Evolutionary conservation across 352 stramenopile species (phyloP), one percentile per base, ranked within the genome.

Genomic region (Phytophthora rubi): DNA sequence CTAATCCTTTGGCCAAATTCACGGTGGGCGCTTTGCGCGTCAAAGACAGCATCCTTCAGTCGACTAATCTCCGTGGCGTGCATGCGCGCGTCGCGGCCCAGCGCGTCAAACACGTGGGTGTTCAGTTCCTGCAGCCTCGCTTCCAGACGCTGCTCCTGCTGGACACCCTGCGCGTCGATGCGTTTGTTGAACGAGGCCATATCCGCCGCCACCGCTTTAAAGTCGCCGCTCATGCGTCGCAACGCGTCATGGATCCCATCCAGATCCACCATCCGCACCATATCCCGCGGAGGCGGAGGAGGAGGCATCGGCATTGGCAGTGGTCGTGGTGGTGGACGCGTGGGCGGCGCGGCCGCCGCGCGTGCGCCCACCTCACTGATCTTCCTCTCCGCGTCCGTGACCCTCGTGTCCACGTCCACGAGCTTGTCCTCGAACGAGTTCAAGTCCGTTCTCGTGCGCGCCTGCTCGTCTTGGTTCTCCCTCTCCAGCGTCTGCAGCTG

Each of bases 11-110:
- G 67, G 3, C 65, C 63, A 10, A 86, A 39, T 32, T 75, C 71
- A 3, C 69, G 70, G 6, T 85, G 30, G 7, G 80, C 68, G 3
- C 61, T 75, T 45, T 85, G 75, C 23, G 82, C 15, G 23, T 88
- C 78, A 62, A 85, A 88, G 2, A 80, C 26, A 4, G 76, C 70
- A 28, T 88, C 82, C n/a, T 82, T 83, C 28, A 86, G 48, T 8
- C 78, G 77, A n/a, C 59, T 71, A 55, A 87, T 89, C 49, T 86
- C 79, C 10, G 62, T 69, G 13, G 65, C 60, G 64, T 91, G 81
- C 49, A 71, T 65, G 18, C 56, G 58, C 10, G 81, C 82, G 58
- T 91, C 79, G 39, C 78, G 73, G 16, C 65, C 51, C 2, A 91
- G 59, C 5, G 77, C 68, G 33, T 70, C 65, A 66, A 88, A 88